These are phyloP conservation scores for Penicillium alfredii DNA, from an alignment of 495 filamentous ascomycete genomes.

Conservation along the genomic window DNA sequence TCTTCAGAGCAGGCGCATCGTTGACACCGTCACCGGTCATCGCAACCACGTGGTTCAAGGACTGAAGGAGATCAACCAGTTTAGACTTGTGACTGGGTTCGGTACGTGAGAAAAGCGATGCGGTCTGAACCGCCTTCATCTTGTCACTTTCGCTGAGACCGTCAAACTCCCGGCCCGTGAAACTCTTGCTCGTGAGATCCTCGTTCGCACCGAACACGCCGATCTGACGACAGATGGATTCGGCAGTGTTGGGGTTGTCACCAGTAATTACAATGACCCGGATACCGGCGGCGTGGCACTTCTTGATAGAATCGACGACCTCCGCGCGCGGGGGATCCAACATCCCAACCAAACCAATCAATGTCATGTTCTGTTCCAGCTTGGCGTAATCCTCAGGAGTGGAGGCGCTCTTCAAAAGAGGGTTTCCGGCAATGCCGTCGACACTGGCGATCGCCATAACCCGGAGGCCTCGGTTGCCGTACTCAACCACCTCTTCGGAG, in stretches of 20 bases:
- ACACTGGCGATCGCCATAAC: conserved; percentile 88
- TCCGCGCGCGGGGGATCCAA: conserved; percentile 96
- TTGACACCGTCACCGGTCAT: conserved; percentile 99
- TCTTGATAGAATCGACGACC: conserved; percentile 75
- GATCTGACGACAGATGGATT: conserved; percentile 95
- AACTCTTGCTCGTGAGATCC: conserved; percentile 86
- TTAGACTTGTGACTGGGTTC: conserved; percentile 94
- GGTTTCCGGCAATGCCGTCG: conserved; percentile 63
- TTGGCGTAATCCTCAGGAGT: conserved; percentile 76
- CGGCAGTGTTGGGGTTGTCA: conserved; percentile 95
- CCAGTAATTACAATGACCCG: conserved; percentile 97
- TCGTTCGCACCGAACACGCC: conserved; percentile 83
- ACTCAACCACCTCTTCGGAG: conserved; percentile 73
- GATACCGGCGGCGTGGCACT: conserved; percentile 89
- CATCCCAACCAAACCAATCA: conserved; percentile 93
- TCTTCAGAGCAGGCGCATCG: conserved; percentile 96
- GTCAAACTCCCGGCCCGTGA: conserved; percentile 92
- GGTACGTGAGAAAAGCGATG: conserved; percentile 92
- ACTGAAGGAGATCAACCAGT: conserved; percentile 93
- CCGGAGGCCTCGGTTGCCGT: conserved; percentile 86
- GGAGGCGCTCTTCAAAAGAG: conserved; percentile 66
- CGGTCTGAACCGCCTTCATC: conserved; percentile 73
- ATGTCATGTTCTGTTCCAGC: conserved; percentile 88
- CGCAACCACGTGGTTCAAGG: conserved; percentile 88
- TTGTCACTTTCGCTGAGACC: conserved; percentile 71